Conservation (phyloP, 805 yeast species). For the Diddensiella caesifluorescens region DNA sequence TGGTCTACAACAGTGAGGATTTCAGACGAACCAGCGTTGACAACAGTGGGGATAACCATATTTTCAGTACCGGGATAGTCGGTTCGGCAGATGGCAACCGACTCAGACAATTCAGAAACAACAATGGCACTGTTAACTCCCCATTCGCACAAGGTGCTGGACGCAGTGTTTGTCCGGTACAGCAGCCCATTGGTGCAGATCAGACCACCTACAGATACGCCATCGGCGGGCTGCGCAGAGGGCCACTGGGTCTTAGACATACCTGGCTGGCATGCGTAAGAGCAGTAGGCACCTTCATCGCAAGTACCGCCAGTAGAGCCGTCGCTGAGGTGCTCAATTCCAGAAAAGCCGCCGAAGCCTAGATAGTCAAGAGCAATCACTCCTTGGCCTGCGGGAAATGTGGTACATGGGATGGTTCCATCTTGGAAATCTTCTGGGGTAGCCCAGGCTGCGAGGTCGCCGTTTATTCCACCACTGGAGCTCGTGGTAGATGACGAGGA, state of each 20-base stretch:
- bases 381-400: slow-evolving; percentile 79
- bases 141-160: slow-evolving; percentile 79
- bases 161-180: slow-evolving; percentile 67
- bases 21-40: slow-evolving; percentile 57
- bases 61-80: slow-evolving; percentile 99
- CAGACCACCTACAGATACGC: slow-evolving; percentile 93
- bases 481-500: slow-evolving; percentile 30
- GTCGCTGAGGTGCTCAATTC: slow-evolving; percentile 51
- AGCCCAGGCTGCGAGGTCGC: slow-evolving; percentile 54
- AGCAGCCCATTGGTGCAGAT: slow-evolving; percentile 78
- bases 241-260: slow-evolving; percentile 99
- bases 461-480: slow-evolving; percentile 33
- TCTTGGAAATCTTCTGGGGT: slow-evolving; percentile 66
- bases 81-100: slow-evolving; percentile 92
- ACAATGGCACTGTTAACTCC: slow-evolving; percentile 68
- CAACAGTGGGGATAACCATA: slow-evolving; percentile 92
- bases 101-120: slow-evolving; percentile 53
- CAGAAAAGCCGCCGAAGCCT: slow-evolving; percentile 80
- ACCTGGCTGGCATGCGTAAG: slow-evolving; percentile 98
- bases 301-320: slow-evolving; percentile 60
- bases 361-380: slow-evolving; percentile 68
- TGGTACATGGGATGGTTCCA: slow-evolving; percentile 60
- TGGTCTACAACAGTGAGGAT: slow-evolving; percentile 78
- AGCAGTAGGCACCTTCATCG: slow-evolving; percentile 87
- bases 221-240: slow-evolving; percentile 72